These are phyloP conservation scores for Penicillium atrosanguineum DNA, from an alignment of 495 filamentous ascomycete species.

Conservation along the genomic window DNA sequence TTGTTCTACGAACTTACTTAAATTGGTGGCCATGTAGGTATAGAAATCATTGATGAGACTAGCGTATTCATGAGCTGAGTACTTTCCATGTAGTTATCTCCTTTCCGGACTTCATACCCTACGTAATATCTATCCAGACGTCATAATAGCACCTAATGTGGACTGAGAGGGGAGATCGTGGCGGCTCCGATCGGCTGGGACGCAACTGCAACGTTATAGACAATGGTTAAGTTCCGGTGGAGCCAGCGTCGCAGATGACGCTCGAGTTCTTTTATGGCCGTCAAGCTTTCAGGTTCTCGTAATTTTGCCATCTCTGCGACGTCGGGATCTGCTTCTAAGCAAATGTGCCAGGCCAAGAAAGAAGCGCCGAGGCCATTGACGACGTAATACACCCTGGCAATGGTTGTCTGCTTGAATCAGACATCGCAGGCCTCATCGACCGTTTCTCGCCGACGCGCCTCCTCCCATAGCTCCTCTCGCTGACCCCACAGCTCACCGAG, in stretches of 20 bases:
- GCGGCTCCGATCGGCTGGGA: slow-evolving; percentile 5
- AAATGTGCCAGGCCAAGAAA: background rate
- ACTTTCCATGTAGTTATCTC: background rate
- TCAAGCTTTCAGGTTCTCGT: background rate
- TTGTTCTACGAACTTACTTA: no score
- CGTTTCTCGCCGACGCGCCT: background rate
- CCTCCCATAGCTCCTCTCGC: background rate
- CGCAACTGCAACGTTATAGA: slow-evolving; percentile 32
- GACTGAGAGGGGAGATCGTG: background rate
- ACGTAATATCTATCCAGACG: background rate
- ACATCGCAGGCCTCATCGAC: background rate
- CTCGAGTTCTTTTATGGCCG: background rate
- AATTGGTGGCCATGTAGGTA: no score
- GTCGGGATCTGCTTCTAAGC: background rate
- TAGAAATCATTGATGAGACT: no score
- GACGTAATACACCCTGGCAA: background rate
- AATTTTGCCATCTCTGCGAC: background rate
- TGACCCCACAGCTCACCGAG: background rate
- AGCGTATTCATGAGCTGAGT: background rate
- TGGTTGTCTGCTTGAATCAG: no score
- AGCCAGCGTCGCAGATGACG: slow-evolving; percentile 25
- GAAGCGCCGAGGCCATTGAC: background rate
- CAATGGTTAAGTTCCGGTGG: slow-evolving; percentile 24
- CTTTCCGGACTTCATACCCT: background rate
- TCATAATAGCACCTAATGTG: background rate